These are phyloP conservation scores for Aspergillus pseudonomiae DNA, from an alignment of 2,329 filamentous ascomycete species.

Conservation along the genomic window DNA sequence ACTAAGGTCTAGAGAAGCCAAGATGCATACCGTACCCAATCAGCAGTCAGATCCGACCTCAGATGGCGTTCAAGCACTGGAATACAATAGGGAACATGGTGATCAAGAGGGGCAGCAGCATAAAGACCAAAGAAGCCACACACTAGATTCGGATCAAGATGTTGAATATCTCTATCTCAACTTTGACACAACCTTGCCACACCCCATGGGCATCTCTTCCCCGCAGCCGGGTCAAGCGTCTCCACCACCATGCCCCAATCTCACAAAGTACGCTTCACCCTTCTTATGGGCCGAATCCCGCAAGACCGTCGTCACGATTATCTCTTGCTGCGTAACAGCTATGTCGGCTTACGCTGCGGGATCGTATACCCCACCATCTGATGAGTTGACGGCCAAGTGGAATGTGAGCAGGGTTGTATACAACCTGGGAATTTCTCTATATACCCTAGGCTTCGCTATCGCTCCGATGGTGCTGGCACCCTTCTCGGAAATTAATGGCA, in stretches of 20 bases:
- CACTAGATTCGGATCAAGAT: slow-evolving; percentile 12
- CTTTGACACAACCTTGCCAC: slow-evolving; percentile 61
- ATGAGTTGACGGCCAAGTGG: slow-evolving; percentile 69
- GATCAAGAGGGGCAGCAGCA: neutral
- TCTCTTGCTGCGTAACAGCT: slow-evolving; percentile 74
- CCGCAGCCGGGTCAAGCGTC: slow-evolving; percentile 29
- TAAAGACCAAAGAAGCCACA: neutral
- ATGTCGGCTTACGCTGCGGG: slow-evolving; percentile 79
- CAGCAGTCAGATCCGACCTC: neutral
- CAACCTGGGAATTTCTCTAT: slow-evolving; percentile 74
- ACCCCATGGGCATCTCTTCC: slow-evolving; percentile 32
- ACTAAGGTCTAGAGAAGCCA: neutral
- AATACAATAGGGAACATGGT: neutral
- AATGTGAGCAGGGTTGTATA: slow-evolving; percentile 63
- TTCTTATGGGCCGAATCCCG: slow-evolving; percentile 68
- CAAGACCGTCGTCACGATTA: slow-evolving; percentile 68
- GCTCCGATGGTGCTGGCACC: slow-evolving; percentile 85
- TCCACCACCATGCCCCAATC: slow-evolving; percentile 62
- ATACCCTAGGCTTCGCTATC: slow-evolving; percentile 77
- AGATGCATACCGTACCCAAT: neutral
- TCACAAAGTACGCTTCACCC: slow-evolving; percentile 69
- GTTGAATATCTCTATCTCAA: slow-evolving; percentile 61
- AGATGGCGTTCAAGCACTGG: neutral
- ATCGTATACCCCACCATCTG: slow-evolving; percentile 70
- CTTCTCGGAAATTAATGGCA: slow-evolving; percentile 81